These are phyloP conservation scores for Calonectria montana DNA, from an alignment of 2,329 filamentous ascomycete genomes.

Conservation along the genomic window DNA sequence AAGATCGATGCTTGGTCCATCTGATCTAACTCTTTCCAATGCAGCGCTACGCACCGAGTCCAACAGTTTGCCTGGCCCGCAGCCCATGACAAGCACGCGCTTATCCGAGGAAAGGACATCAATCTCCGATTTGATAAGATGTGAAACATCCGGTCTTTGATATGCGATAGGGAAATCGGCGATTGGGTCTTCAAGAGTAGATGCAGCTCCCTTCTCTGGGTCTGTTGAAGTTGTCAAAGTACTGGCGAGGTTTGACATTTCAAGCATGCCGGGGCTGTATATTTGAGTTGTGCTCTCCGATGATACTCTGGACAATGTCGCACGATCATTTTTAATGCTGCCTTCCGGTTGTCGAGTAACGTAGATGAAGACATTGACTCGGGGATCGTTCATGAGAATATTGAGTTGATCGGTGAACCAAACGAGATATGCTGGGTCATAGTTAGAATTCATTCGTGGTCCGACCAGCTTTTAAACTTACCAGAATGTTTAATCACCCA, in stretches of 20 bases:
- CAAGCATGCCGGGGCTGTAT: constrained; percentile 20
- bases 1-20: constrained; percentile 58
- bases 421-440: constrained; percentile 45
- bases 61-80: constrained; percentile 59
- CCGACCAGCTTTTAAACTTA: constrained; percentile 34
- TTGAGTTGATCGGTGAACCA: constrained; percentile 53
- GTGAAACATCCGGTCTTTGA: constrained; percentile 51
- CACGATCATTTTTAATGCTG: constrained; percentile 17
- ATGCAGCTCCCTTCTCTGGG: constrained; percentile 32
- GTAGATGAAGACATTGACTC: constrained; percentile 48
- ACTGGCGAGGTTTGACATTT: constrained; percentile 4
- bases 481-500: constrained; percentile 53
- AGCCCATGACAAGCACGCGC: constrained; percentile 57
- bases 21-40: constrained; percentile 51
- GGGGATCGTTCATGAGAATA: constrained; percentile 43
- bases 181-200: constrained; percentile 5
- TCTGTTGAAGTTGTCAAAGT: background rate
- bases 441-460: background rate
- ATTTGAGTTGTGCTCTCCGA: constrained; percentile 14
- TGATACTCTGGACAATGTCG: constrained; percentile 24
- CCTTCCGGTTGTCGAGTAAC: constrained; percentile 46
- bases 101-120: constrained; percentile 41
- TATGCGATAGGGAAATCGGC: constrained; percentile 37
- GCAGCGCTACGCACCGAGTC: constrained; percentile 54
- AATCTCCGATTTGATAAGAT: constrained; percentile 49